Evolutionary conservation across 768 basidiomycete genomes (phyloP).

Genomic region (Trichaptum fuscoviolaceum): DNA sequence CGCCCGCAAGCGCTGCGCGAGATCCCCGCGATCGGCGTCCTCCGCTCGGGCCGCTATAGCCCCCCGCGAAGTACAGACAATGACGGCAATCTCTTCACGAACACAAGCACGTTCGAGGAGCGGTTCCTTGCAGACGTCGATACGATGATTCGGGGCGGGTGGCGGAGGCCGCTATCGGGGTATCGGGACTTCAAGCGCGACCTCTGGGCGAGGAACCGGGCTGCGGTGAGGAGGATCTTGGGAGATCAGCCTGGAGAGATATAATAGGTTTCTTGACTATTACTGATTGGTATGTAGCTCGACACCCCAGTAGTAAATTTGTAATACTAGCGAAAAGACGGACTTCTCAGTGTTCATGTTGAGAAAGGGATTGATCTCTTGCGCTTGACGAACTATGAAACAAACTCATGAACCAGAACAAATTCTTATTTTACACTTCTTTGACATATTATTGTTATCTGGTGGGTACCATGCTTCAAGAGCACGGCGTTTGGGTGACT

Average conservation of each 20-base stretch:
- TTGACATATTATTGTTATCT: no score
- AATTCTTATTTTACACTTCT: no score
- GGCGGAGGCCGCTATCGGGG: background rate
- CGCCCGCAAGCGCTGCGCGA: conserved; percentile 37
- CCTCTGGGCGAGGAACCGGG: background rate
- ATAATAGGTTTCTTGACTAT: background rate
- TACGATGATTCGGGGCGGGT: background rate
- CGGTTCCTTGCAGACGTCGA: background rate
- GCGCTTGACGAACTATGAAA: no score
- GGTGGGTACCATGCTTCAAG: no score
- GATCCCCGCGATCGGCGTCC: conserved; percentile 32
- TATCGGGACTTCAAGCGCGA: background rate
- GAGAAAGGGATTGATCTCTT: no score
- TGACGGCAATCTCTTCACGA: background rate
- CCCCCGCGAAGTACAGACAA: background rate
- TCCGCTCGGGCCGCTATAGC: conserved; percentile 23
- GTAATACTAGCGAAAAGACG: no score
- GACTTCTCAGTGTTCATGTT: no score
- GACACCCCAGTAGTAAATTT: no score
- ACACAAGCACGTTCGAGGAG: background rate
- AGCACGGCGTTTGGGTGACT: no score
- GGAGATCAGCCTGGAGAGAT: background rate
- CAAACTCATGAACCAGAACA: no score
- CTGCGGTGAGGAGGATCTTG: background rate
- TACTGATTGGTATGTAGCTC: no score